Percentiles rank a stretch among this genome's conserved stretches.
Conservation (phyloP, 768 basidiomycete genomes). For the Tulasnella sp. region DNA sequence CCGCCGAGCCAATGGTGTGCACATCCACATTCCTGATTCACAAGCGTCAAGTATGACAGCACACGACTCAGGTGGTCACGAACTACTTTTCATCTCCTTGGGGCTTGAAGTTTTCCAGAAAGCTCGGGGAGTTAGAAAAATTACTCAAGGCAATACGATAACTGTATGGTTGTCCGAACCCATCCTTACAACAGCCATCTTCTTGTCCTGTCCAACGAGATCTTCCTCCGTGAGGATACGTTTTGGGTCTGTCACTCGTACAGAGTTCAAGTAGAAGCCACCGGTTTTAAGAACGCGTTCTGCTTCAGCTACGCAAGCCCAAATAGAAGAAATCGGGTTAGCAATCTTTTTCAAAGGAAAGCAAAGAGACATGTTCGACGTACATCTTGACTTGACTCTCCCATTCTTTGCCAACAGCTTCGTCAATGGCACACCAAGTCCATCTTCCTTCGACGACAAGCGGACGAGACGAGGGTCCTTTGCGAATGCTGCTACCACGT, state of each 20-base stretch:
- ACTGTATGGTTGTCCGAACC: conserved; percentile 67
- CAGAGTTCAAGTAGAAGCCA: conserved; percentile 68
- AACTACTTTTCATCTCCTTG: too few species aligned
- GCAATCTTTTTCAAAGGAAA: neutral
- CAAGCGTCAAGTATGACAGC: too few species aligned
- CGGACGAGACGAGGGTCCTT: conserved; percentile 54
- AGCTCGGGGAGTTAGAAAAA: neutral
- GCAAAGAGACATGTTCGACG: conserved; percentile 27
- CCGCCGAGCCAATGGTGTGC: too few species aligned
- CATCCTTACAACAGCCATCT: conserved; percentile 57
- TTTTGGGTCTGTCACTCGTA: conserved; percentile 44
- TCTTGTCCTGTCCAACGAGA: conserved; percentile 47
- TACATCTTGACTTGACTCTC: conserved; percentile 58
- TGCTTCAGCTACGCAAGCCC: conserved; percentile 48
- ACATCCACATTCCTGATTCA: too few species aligned
- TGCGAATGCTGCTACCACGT: conserved; percentile 53
- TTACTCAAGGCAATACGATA: conserved; percentile 33
- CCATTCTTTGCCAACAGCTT: conserved; percentile 55
- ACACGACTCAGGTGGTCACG: too few species aligned
- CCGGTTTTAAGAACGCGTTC: conserved; percentile 51
- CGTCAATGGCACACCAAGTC: conserved; percentile 46
- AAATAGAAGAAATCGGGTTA: neutral
- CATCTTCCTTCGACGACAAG: conserved; percentile 41
- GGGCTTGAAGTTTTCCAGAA: too few species aligned
- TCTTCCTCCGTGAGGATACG: conserved; percentile 38